Conservation (phyloP, 192 early-diverging fungal genomes). For the Powellomyces hirtus region DNA sequence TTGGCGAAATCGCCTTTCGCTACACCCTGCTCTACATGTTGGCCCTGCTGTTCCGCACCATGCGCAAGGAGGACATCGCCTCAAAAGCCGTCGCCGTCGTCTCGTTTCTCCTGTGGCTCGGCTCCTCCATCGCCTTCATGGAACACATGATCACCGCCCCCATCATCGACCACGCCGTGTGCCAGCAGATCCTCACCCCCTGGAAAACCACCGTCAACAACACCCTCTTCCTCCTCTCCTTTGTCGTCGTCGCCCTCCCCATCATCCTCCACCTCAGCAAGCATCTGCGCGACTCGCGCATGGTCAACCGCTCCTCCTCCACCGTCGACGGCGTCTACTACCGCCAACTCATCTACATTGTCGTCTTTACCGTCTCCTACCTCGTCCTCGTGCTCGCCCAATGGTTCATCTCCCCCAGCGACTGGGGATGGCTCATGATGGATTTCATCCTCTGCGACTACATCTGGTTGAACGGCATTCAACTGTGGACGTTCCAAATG, state of each 20-base stretch:
- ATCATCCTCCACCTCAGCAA: conserved; percentile 13
- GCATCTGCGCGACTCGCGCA: not conserved
- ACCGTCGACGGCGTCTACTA: not conserved
- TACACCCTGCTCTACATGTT: conserved; percentile 1
- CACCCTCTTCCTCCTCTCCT: conserved; percentile 10
- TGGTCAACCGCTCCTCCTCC: not conserved
- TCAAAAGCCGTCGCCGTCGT: not conserved
- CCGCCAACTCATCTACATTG: not conserved
- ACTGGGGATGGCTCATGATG: not conserved
- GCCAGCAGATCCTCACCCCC: not conserved
- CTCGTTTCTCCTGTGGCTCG: not conserved
- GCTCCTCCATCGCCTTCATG: conserved; percentile 1
- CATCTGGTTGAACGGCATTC: not conserved
- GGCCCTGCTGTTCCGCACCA: not conserved
- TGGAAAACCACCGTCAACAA: conserved; percentile 13
- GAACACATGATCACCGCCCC: conserved; percentile 7
- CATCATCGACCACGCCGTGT: not conserved
- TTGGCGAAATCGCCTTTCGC: conserved; percentile 13
- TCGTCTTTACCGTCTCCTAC: not conserved
- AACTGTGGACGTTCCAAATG: conserved; percentile 5
- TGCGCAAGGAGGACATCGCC: not conserved
- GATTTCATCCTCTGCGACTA: conserved; percentile 2
- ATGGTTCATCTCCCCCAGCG: not conserved
- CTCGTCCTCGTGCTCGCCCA: not conserved
- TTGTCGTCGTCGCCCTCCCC: not conserved